A percentile compares a stretch with the other conserved stretches of the same genome.
Evolutionary conservation across 345 rosid genomes (phyloP).

Genomic region (Populus euphratica): DNA sequence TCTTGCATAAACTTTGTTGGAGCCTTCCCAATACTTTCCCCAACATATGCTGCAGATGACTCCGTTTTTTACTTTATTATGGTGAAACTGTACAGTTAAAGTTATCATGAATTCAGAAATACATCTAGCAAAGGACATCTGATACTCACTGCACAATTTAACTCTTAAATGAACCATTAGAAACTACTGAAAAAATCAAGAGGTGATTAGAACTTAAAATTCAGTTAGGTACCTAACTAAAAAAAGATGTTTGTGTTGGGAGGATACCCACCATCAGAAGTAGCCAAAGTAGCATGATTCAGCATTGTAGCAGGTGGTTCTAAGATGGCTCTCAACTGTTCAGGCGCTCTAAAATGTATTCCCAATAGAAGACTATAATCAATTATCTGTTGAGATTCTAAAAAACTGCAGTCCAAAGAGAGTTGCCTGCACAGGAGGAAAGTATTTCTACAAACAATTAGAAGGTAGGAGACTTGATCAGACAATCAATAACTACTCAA

Average conservation of each 20-base stretch:
- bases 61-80: neutral
- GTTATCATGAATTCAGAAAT: neutral
- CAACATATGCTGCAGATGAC: neutral
- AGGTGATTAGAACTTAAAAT: neutral
- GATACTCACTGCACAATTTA: neutral
- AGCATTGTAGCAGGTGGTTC: conserved; percentile 46
- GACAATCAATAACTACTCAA: neutral
- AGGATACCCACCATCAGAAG: conserved; percentile 42
- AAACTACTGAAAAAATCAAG: neutral
- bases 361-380: conserved; percentile 89
- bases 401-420: conserved; percentile 58
- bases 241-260: neutral
- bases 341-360: conserved; percentile 81
- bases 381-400: conserved; percentile 77
- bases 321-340: conserved; percentile 55
- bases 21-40: no score
- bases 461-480: neutral
- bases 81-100: neutral
- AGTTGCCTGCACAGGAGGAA: conserved; percentile 56
- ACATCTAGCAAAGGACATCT: neutral
- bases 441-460: conserved; percentile 6
- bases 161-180: neutral
- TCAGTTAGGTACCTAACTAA: neutral
- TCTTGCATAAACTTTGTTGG: no score
- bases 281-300: conserved; percentile 37